Evolutionary conservation across 176 grass and related monocot species (phyloP).

Genomic region (Carex myosuroides): DNA sequence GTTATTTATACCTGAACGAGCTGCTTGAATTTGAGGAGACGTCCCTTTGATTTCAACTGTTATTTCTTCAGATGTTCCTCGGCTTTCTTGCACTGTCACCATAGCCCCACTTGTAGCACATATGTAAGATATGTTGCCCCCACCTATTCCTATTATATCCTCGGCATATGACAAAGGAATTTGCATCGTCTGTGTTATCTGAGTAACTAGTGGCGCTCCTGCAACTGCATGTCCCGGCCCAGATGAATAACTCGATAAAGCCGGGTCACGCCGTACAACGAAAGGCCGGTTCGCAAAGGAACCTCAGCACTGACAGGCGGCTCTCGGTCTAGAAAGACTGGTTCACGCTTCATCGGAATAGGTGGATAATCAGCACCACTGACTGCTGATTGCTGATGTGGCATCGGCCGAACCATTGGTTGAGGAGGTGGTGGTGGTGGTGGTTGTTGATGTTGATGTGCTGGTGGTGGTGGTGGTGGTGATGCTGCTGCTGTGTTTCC

Average conservation of each 20-base stretch:
- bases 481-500: conserved; percentile 33
- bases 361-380: conserved; percentile 49
- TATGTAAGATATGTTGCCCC: conserved; percentile 91
- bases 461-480: neutral
- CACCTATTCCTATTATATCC: conserved; percentile 90
- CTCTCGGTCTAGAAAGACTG: conserved; percentile 59
- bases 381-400: conserved; percentile 45
- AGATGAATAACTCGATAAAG: conserved; percentile 59
- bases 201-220: conserved; percentile 58
- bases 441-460: neutral
- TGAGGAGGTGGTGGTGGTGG: conserved; percentile 27
- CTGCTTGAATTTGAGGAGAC: conserved; percentile 71
- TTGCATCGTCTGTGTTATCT: conserved; percentile 98
- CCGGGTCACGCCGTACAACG: conserved; percentile 82
- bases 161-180: conserved; percentile 93
- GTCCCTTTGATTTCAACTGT: conserved; percentile 99
- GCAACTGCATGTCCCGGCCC: conserved; percentile 36
- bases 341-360: conserved; percentile 46
- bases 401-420: conserved; percentile 27
- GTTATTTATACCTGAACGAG: conserved; percentile 59
- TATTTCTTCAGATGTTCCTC: conserved; percentile 78
- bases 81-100: conserved; percentile 80
- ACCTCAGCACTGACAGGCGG: conserved; percentile 37
- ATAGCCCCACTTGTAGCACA: conserved; percentile 72
- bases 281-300: conserved; percentile 44